Percentiles rank a stretch among this genome's conserved stretches.
phyloP scores from a whole-genome alignment of 305 asterid species.

The Ilex paraguariensis region DNA sequence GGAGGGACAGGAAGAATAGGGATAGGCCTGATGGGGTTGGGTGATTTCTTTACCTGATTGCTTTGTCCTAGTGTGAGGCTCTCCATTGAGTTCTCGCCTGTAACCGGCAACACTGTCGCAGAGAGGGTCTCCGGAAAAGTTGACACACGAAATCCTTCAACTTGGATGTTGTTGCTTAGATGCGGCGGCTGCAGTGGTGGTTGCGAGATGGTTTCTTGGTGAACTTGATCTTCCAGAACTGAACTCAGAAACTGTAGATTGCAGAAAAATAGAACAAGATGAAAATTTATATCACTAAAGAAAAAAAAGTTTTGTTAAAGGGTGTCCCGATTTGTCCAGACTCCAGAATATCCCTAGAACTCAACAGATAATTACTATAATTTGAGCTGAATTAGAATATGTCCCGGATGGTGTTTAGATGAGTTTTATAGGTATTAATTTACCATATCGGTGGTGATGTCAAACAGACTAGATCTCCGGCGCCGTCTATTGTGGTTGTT shows the following conservation, averaged over 20 bases:
- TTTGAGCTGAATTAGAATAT: too few species aligned
- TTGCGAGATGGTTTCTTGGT: conserved; percentile 31
- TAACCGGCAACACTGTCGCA: conserved; percentile 22
- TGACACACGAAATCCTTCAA: conserved; percentile 35
- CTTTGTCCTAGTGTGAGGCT: conserved; percentile 29
- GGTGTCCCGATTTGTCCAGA: too few species aligned
- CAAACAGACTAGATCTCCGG: conserved; percentile 95
- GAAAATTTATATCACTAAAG: not conserved
- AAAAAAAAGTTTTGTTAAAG: too few species aligned
- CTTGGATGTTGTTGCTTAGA: conserved; percentile 19
- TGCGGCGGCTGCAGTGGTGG: conserved; percentile 32
- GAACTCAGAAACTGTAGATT: conserved; percentile 41
- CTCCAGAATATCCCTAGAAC: too few species aligned
- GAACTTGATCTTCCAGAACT: conserved; percentile 40
- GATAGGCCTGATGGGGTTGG: conserved; percentile 48
- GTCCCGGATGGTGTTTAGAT: too few species aligned
- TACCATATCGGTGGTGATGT: conserved; percentile 81
- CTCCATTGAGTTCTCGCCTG: conserved; percentile 28
- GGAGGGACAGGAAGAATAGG: conserved; percentile 73
- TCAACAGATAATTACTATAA: too few species aligned
- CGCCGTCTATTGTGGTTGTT: conserved; percentile 73
- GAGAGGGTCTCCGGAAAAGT: conserved; percentile 30
- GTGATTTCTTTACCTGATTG: conserved; percentile 22
- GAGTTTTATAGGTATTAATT: too few species aligned
- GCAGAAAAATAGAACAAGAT: not conserved